Evolutionary conservation across 2,329 filamentous ascomycete species (phyloP).

Genomic region (Penicillium sp.): DNA sequence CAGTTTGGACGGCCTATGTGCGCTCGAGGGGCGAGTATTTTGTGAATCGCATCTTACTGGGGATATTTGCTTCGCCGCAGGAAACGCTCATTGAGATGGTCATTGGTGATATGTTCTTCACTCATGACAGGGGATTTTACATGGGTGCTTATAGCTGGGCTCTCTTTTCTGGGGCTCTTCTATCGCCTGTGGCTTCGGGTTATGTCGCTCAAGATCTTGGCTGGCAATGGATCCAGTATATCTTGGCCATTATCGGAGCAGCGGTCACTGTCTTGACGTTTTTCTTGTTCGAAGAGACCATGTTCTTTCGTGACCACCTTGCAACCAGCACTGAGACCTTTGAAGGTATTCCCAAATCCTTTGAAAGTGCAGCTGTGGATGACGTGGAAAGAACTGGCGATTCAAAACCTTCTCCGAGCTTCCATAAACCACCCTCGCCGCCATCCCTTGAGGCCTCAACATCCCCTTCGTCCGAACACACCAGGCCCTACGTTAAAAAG

Average conservation of each 20-base stretch:
- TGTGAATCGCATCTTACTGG: slow-evolving; percentile 10
- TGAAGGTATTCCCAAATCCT: neutral
- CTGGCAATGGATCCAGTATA: slow-evolving; percentile 12
- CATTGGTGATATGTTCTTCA: neutral
- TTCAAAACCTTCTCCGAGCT: neutral
- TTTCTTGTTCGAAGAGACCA: slow-evolving; percentile 14
- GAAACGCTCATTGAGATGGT: slow-evolving; percentile 2
- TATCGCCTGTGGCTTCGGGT: neutral
- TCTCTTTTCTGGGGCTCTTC: slow-evolving; percentile 5
- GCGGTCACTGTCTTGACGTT: slow-evolving; percentile 1
- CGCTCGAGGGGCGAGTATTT: neutral
- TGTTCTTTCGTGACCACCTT: slow-evolving; percentile 4
- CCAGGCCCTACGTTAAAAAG: neutral
- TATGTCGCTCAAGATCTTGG: neutral
- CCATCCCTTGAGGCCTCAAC: neutral
- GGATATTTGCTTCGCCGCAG: neutral
- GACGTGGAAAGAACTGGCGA: neutral
- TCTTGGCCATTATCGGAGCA: neutral
- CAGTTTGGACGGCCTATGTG: neutral
- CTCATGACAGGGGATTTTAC: slow-evolving; percentile 5
- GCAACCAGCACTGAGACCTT: neutral
- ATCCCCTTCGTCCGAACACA: neutral
- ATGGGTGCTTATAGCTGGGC: slow-evolving; percentile 8
- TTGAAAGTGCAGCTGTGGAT: neutral
- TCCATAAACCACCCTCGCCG: neutral